Evolutionary conservation across 2,329 filamentous ascomycete species (phyloP).

Genomic region (Xylariaceae sp.): DNA sequence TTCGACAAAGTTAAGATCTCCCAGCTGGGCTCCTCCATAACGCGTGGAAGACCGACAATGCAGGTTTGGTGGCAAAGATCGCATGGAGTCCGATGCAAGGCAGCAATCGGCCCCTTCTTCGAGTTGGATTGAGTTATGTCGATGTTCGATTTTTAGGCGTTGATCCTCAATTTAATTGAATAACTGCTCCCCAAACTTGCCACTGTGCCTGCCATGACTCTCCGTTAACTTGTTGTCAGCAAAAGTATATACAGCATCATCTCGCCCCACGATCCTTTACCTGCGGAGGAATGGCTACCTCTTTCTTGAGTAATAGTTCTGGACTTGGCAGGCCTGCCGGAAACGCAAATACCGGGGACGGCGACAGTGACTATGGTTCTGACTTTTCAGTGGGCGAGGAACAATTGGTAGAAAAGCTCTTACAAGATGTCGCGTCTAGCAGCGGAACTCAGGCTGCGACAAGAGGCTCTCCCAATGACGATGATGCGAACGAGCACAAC

Average conservation of each 20-base stretch:
- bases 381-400: conserved; percentile 31
- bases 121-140: not conserved
- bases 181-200: too few species aligned
- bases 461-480: not conserved
- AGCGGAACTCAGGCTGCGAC: not conserved
- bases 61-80: not conserved
- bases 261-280: not conserved
- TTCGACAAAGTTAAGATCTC: too few species aligned
- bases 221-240: not conserved
- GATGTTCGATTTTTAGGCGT: not conserved
- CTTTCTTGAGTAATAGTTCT: not conserved
- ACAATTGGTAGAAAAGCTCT: conserved; percentile 25
- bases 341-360: not conserved
- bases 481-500: not conserved
- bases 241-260: not conserved
- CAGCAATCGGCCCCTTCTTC: not conserved
- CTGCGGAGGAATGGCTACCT: conserved; percentile 8
- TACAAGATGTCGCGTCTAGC: conserved; percentile 16
- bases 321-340: conserved; percentile 1
- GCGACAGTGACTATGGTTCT: conserved; percentile 30
- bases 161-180: too few species aligned
- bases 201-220: not conserved
- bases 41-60: not conserved
- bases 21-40: not conserved
- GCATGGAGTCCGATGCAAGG: not conserved